Conservation (phyloP, 495 filamentous ascomycete species). For the Amniculicola lignicola region DNA sequence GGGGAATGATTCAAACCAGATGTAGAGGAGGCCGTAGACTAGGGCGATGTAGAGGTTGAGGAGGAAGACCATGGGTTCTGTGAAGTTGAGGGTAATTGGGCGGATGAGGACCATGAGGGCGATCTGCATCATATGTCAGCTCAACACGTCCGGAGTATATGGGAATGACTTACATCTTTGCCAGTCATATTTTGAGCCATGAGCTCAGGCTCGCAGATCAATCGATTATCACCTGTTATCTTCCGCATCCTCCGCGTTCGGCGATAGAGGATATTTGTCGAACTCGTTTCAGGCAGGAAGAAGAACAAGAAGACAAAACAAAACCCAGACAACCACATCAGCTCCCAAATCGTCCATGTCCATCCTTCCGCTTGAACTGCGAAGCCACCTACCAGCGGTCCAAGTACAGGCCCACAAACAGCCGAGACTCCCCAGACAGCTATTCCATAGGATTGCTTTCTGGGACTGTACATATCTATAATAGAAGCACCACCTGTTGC, state of each 20-base stretch:
- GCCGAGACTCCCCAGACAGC: slow-evolving; percentile 39
- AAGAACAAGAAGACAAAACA: slow-evolving; percentile 43
- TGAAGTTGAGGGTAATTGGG: slow-evolving; percentile 44
- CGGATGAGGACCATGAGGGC: slow-evolving; percentile 41
- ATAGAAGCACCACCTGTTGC: slow-evolving; percentile 56
- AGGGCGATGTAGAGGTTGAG: slow-evolving; percentile 55
- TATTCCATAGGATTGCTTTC: slow-evolving; percentile 41
- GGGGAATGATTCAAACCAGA: slow-evolving; percentile 59
- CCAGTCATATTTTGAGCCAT: slow-evolving; percentile 38
- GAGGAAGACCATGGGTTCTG: slow-evolving; percentile 52
- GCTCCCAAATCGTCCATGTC: slow-evolving; percentile 46
- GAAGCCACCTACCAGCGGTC: slow-evolving; percentile 48
- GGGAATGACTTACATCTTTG: slow-evolving; percentile 37
- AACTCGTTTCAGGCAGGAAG: slow-evolving; percentile 43
- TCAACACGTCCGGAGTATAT: background rate
- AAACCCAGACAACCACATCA: slow-evolving; percentile 42
- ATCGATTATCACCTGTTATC: slow-evolving; percentile 38
- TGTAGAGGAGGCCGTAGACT: slow-evolving; percentile 54
- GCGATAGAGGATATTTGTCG: slow-evolving; percentile 43
- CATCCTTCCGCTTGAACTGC: slow-evolving; percentile 38
- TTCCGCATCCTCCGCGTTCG: slow-evolving; percentile 41
- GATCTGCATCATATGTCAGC: background rate
- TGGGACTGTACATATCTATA: slow-evolving; percentile 40
- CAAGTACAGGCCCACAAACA: slow-evolving; percentile 47
- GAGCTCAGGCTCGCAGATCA: slow-evolving; percentile 41